Base-by-base conservation (phyloP, 108 stramenopile species). In the Bacterosira constricta region DNA sequence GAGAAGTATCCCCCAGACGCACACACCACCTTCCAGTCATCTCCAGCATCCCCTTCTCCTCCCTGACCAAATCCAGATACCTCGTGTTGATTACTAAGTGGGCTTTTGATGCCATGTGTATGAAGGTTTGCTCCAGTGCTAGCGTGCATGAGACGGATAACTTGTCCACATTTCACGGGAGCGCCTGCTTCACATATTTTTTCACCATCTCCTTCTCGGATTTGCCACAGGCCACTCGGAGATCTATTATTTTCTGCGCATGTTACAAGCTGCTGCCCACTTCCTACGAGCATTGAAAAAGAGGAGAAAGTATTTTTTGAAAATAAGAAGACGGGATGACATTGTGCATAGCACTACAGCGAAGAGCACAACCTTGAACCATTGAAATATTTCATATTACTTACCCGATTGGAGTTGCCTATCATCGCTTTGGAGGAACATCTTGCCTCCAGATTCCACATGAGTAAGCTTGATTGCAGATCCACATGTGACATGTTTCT, bases 241-340 rank as follows among this genome's bases (percentile, higher is more conserved):
- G 79, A 55, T 17, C 73, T 61, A 25, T 78, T 84, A 57, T 82
- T 55, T 12, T 35, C 32, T 26, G 69, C 32, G 6, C 75, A 81
- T 1, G 94, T 91, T 13, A 95, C 94, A 44, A 95, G 82, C 58
- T 95, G 94, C 59, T 95, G 94, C 5, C 94, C 94, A 10, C 73
- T 77, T 25, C 89, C 88, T 30, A 54, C 47, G 41, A 76, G 71
- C 37, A 85, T 32, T 58, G n/a, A 42, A 42, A n/a, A n/a, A 42
- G n/a, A 9, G n/a, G 8, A n/a, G 37, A 37, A 37, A 37, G 9
- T 37, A 9, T 37, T 8, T 21, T 29, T 30, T 23, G n/a, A n/a
- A n/a, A n/a, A n/a, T n/a, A n/a, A n/a, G n/a, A n/a, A n/a, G n/a
- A n/a, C n/a, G n/a, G n/a, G n/a, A n/a, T n/a, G n/a, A n/a, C n/a